A percentile compares a stretch with the other conserved stretches of the same genome.
These are phyloP conservation scores for Penicillium arizonense DNA, from an alignment of 495 filamentous ascomycete genomes.

Conservation along the genomic window DNA sequence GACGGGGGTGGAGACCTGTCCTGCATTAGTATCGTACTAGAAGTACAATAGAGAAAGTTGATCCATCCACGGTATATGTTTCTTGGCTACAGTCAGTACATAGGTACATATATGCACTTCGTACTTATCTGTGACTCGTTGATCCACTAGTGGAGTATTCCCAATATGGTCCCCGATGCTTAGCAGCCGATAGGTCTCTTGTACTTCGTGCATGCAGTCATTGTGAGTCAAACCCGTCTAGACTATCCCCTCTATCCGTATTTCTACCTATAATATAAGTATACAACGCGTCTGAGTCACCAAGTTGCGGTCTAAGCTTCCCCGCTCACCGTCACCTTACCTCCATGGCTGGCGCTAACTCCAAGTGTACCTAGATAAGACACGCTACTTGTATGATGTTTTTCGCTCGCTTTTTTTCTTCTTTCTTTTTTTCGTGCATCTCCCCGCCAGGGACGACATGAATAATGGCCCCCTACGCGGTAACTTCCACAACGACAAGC, in stretches of 20 bases:
- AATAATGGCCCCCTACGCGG: constrained; percentile 23
- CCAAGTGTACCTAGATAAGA: too few species aligned
- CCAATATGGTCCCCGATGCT: too few species aligned
- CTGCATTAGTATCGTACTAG: constrained; percentile 34
- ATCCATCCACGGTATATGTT: too few species aligned
- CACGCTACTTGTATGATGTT: neutral
- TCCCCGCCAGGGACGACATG: constrained; percentile 6
- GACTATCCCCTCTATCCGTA: too few species aligned
- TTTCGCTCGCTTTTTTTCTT: neutral
- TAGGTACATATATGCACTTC: too few species aligned
- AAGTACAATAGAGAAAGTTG: too few species aligned
- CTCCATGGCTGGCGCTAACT: neutral
- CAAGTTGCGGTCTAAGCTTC: neutral
- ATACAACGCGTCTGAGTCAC: neutral
- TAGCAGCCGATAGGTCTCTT: too few species aligned
- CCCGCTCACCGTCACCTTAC: neutral
- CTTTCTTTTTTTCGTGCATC: neutral
- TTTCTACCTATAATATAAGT: neutral
- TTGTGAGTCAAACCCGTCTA: too few species aligned
- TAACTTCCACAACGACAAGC: constrained; percentile 16
- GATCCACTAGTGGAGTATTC: too few species aligned
- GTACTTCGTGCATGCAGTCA: too few species aligned
- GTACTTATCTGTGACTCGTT: too few species aligned
- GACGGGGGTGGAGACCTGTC: constrained; percentile 58
- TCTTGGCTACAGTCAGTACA: too few species aligned